Evolutionary conservation across 2,329 filamentous ascomycete species (phyloP), one percentile per base, ranked within the genome.

Genomic region (Scedosporium apiospermum): DNA sequence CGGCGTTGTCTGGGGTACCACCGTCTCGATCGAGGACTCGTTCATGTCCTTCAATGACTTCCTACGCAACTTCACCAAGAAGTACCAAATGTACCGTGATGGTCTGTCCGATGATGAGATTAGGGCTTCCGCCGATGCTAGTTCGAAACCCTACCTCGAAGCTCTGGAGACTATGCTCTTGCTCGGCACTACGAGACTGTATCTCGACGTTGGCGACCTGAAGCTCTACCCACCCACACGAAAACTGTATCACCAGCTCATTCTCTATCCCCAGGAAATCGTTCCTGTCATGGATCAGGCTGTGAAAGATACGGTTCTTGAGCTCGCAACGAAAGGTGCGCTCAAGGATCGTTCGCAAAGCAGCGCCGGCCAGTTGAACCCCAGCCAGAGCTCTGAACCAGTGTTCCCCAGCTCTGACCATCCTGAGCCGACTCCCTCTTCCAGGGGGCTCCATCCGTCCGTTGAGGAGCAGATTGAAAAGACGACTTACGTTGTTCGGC

Each of bases 261-360:
- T 96, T 72, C 88, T 90, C 14, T 99, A 97, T 71, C 95, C 95
- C 0, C 92, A 95, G 71, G 95, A 99, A 81, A 93, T 99, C 61
- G 89, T 99, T 55, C 93, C 93, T 2, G 82, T 98, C 57, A 96
- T 99, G 89, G 96, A 99, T 81, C 91, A 96, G 74, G 87, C 88
- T 5, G 85, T 97, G 60, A 96, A 96, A 71, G 93, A 99, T 75
- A 82, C 91, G 62, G 96, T 98, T 88, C 85, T 95, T 26, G 93
- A 96, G 71, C 78, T 98, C 59, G 92, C 93, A 0, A 85, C 90
- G 65, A 87, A 88, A 64, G 89, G 96, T 69, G 90, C 89, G 81
- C 80, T 88, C 41, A 85, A 85, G 64, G 82, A 88, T 71, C 83
- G 88, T 12, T 82, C 83, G n/a, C 85, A 85, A 69, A 83, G 76